Evolutionary conservation across 345 rosid species (phyloP).

Genomic region (Eutrema yunnanense): DNA sequence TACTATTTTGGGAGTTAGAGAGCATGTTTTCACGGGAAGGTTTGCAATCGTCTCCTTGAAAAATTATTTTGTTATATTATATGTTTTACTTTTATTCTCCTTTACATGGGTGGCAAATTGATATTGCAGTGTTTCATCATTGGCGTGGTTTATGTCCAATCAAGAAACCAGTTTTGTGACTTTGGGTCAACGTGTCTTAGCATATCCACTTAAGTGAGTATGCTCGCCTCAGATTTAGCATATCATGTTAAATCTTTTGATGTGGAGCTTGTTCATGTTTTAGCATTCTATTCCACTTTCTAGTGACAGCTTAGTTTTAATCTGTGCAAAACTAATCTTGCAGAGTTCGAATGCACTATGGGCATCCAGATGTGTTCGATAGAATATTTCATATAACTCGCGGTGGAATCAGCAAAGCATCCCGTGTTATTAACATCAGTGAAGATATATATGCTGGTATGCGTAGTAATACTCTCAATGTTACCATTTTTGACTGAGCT

Average conservation of each 20-base stretch:
- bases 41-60: conserved; percentile 24
- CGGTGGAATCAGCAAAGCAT: conserved; percentile 98
- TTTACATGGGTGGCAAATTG: conserved; percentile 21
- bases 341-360: conserved; percentile 99
- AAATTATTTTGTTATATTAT: not conserved
- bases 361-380: conserved; percentile 99
- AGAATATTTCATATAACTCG: conserved; percentile 92
- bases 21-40: conserved; percentile 98
- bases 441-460: conserved; percentile 98
- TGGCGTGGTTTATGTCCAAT: conserved; percentile 99
- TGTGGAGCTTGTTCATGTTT: conserved; percentile 7
- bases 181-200: conserved; percentile 91
- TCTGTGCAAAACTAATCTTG: conserved; percentile 26
- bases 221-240: not conserved
- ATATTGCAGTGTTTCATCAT: conserved; percentile 87
- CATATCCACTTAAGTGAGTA: conserved; percentile 89
- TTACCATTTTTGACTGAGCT: not conserved
- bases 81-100: conserved; percentile 14
- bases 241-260: not conserved
- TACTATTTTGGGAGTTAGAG: conserved; percentile 96
- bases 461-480: not conserved
- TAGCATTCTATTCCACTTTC: not conserved
- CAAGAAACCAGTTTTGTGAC: conserved; percentile 99
- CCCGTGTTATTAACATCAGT: conserved; percentile 93
- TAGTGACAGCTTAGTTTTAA: conserved; percentile 6